A percentile compares a stretch with the other conserved stretches of the same genome.
phyloP scores from a whole-genome alignment of 139 green algal species.

The Edaphochlamys debaryana region DNA sequence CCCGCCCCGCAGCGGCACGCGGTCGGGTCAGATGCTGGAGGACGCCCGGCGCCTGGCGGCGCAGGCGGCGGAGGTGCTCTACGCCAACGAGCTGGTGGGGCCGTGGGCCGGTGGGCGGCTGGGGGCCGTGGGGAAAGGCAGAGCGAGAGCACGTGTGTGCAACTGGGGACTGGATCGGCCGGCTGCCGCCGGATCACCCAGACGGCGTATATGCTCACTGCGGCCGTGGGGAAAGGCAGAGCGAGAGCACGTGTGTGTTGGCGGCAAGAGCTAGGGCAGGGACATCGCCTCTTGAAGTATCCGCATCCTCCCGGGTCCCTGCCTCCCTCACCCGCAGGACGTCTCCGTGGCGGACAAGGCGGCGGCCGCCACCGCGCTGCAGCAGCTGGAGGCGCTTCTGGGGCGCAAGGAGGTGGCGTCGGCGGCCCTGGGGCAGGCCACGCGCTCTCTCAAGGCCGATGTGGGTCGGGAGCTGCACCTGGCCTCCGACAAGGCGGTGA shows the following conservation, averaged over 20 bases:
- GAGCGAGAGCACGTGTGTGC: too few species aligned
- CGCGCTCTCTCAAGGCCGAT: neutral
- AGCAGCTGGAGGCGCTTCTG: conserved; percentile 27
- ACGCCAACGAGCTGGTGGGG: neutral
- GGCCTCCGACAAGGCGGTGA: too few species aligned
- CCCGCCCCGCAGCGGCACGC: neutral
- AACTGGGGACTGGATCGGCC: too few species aligned
- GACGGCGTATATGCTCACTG: too few species aligned
- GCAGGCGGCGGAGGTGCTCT: conserved; percentile 28
- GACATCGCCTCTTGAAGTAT: too few species aligned
- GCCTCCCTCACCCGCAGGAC: neutral
- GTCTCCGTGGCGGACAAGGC: neutral
- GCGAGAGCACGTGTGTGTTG: too few species aligned
- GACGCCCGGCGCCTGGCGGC: conserved; percentile 7
- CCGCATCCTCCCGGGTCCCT: too few species aligned
- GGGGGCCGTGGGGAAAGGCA: too few species aligned
- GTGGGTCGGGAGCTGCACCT: neutral
- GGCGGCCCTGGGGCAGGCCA: neutral
- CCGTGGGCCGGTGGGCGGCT: too few species aligned
- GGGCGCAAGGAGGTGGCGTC: conserved; percentile 6
- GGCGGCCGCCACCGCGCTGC: neutral
- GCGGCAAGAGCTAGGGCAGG: too few species aligned
- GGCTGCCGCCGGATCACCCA: too few species aligned
- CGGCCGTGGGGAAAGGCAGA: too few species aligned
- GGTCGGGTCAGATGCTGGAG: neutral